These are phyloP conservation scores for Cercospora beticola DNA, from an alignment of 2,329 filamentous ascomycete genomes.

Conservation along the genomic window DNA sequence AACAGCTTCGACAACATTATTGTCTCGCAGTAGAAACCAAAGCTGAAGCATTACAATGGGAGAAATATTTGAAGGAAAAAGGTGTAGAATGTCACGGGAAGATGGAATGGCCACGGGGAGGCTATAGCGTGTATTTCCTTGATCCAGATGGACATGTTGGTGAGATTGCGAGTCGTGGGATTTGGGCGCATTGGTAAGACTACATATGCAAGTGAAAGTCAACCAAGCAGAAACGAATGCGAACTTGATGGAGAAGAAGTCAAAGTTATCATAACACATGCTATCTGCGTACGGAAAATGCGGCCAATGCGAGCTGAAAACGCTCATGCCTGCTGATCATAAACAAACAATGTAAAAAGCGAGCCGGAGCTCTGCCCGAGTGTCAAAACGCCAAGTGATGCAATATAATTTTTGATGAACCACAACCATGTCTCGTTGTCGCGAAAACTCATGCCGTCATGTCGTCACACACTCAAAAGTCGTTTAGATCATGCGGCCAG, in stretches of 20 bases:
- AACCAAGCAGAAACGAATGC: neutral
- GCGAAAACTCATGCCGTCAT: neutral
- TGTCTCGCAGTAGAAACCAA: constrained; percentile 16
- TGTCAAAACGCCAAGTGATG: neutral
- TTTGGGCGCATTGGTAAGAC: constrained; percentile 17
- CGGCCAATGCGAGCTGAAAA: neutral
- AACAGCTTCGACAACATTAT: constrained; percentile 15
- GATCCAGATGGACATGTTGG: constrained; percentile 21
- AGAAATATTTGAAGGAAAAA: constrained; percentile 8
- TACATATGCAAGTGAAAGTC: neutral
- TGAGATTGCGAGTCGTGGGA: constrained; percentile 19
- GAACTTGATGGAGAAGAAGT: neutral
- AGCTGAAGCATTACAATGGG: constrained; percentile 14
- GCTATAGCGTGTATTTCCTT: constrained; percentile 21
- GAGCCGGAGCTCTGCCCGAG: neutral
- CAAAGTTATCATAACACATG: neutral
- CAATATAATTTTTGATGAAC: neutral
- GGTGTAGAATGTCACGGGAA: constrained; percentile 10
- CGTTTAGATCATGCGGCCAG: constrained; percentile 11
- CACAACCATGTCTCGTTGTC: neutral
- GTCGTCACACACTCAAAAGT: neutral
- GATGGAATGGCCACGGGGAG: constrained; percentile 18
- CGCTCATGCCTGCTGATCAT: neutral
- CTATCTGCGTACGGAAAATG: neutral
- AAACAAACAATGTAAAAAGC: neutral